Conservation (phyloP, 371 early-diverging fungal genomes). For the Circinella minor region DNA sequence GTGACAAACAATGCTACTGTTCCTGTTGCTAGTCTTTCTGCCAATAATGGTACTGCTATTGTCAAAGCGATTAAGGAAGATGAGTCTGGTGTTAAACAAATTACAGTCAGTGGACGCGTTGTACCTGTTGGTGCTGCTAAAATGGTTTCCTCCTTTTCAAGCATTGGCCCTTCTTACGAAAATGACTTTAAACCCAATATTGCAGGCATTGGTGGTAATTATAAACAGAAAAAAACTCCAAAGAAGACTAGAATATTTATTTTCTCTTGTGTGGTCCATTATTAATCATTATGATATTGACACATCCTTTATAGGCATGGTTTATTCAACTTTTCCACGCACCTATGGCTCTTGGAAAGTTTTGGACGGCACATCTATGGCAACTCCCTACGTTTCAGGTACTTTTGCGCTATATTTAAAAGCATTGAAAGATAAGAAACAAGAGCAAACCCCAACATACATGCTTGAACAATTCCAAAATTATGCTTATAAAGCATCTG, state of each 20-base stretch:
- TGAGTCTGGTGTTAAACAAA: not conserved
- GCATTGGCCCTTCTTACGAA: slow-evolving; percentile 53
- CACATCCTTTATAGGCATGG: slow-evolving; percentile 31
- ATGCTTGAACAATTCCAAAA: slow-evolving; percentile 56
- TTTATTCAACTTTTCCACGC: slow-evolving; percentile 66
- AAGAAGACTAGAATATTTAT: too few relatives aligned
- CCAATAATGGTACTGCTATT: slow-evolving; percentile 23
- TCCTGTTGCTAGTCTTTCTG: slow-evolving; percentile 48
- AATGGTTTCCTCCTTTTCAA: slow-evolving; percentile 52
- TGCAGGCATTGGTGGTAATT: slow-evolving; percentile 61
- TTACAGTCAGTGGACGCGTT: not conserved
- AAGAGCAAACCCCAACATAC: slow-evolving; percentile 2
- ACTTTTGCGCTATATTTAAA: slow-evolving; percentile 65
- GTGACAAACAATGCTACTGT: slow-evolving; percentile 8
- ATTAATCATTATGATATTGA: too few relatives aligned
- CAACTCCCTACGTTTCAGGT: slow-evolving; percentile 77
- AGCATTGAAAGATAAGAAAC: slow-evolving; percentile 13
- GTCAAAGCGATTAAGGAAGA: not conserved
- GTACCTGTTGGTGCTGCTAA: slow-evolving; percentile 35
- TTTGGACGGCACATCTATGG: slow-evolving; percentile 68
- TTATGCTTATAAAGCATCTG: slow-evolving; percentile 33
- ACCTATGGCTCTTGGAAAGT: slow-evolving; percentile 53
- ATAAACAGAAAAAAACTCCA: too few relatives aligned
- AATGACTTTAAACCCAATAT: slow-evolving; percentile 56
- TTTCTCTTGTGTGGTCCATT: too few relatives aligned